phyloP scores from a whole-genome alignment of 2,329 filamentous ascomycete genomes.

The Uncinocarpus reesii region DNA sequence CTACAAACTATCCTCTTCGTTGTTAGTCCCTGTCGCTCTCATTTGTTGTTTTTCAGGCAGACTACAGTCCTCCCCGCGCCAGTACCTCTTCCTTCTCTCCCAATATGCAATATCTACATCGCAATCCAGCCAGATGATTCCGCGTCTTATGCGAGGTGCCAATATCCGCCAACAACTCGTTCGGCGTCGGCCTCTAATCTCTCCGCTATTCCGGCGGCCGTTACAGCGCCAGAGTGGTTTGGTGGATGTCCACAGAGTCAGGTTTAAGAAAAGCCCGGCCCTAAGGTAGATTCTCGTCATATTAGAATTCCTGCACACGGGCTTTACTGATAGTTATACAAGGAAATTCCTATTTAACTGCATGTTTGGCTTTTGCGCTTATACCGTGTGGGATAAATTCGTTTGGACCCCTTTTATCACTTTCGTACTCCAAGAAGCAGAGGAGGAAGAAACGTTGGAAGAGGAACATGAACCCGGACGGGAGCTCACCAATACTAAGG shows the following conservation, averaged over 20 bases:
- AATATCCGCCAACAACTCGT: conserved; percentile 4
- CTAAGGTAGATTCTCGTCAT: conserved; percentile 2
- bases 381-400: not conserved
- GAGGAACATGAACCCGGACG: not conserved
- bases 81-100: not conserved
- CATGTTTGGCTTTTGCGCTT: not conserved
- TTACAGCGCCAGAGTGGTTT: conserved; percentile 5
- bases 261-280: conserved; percentile 10
- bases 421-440: conserved; percentile 4
- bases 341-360: conserved; percentile 5
- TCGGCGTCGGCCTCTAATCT: not conserved
- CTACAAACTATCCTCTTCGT: too few relatives aligned
- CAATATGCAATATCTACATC: conserved; percentile 1
- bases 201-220: conserved; percentile 1
- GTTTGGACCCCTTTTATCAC: conserved; percentile 5
- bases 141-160: conserved; percentile 4
- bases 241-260: conserved; percentile 13
- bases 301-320: not conserved
- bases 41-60: not conserved
- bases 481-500: not conserved
- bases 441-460: not conserved
- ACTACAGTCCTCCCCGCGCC: not conserved
- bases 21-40: too few relatives aligned
- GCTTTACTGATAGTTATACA: not conserved
- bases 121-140: conserved; percentile 8